Percentiles rank a stretch among this genome's conserved stretches.
These are phyloP conservation scores for Neofusicoccum umdonicola DNA, from an alignment of 2,329 filamentous ascomycete species.

Conservation along the genomic window DNA sequence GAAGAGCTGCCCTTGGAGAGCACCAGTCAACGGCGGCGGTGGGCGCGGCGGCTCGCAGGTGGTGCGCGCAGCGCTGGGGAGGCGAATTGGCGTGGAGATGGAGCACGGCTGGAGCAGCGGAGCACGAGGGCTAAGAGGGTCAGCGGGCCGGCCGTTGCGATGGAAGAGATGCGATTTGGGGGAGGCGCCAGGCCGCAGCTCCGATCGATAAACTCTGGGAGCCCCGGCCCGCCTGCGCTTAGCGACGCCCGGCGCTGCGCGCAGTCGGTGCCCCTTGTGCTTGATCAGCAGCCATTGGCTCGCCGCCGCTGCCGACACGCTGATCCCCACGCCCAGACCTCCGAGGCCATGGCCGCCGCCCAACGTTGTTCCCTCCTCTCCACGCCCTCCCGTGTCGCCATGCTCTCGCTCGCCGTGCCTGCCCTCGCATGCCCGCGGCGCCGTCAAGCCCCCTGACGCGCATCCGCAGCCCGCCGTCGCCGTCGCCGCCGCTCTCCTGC, in stretches of 20 bases:
- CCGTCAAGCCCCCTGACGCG: neutral
- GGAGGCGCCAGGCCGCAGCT: neutral
- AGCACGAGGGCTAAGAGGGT: neutral
- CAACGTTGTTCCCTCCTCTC: neutral
- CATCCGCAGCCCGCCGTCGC: neutral
- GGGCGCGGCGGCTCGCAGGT: neutral
- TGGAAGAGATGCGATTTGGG: neutral
- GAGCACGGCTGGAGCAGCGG: neutral
- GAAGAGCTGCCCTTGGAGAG: neutral
- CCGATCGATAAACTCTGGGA: constrained; percentile 12
- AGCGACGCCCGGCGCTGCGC: neutral
- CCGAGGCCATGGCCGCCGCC: neutral
- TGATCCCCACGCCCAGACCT: neutral
- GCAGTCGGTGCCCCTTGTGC: neutral
- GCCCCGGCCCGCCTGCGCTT: neutral
- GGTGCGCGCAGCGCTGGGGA: neutral
- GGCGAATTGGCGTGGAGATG: neutral
- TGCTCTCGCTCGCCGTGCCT: neutral
- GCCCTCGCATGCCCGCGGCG: neutral
- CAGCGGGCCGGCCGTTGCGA: constrained; percentile 8
- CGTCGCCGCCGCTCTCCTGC: neutral
- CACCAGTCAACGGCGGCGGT: neutral
- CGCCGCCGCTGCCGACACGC: neutral
- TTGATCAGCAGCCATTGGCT: neutral
- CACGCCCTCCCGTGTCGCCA: neutral